Percentiles rank a stretch among this genome's conserved stretches.
Conservation (phyloP, 768 basidiomycete species). For the Auriscalpium orientale region DNA sequence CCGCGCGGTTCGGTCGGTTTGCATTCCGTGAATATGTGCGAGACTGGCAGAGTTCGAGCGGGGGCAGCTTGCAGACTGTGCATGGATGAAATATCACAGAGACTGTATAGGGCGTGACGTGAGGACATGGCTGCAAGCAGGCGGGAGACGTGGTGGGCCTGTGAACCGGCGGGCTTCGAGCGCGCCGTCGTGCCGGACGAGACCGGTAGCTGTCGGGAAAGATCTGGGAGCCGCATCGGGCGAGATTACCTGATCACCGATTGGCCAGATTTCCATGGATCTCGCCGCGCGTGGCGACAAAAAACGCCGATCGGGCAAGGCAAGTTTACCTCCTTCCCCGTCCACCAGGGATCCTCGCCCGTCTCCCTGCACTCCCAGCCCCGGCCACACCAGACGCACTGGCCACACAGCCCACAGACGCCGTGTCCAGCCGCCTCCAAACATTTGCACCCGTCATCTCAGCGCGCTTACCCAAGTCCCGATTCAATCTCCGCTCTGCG, state of each 20-base stretch:
- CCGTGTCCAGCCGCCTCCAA: neutral
- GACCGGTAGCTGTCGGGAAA: slow-evolving; percentile 6
- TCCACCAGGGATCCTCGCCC: slow-evolving; percentile 1
- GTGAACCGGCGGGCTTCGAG: neutral
- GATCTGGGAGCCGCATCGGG: slow-evolving; percentile 16
- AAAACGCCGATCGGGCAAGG: slow-evolving; percentile 18
- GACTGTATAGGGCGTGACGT: no score
- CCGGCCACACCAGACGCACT: neutral
- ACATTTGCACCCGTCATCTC: no score
- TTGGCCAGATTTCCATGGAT: slow-evolving; percentile 16
- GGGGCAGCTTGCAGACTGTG: no score
- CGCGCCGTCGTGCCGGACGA: slow-evolving; percentile 9
- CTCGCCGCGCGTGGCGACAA: slow-evolving; percentile 14
- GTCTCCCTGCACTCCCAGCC: neutral
- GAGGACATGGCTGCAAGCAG: no score
- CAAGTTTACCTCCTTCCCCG: neutral
- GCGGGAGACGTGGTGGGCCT: slow-evolving; percentile 7
- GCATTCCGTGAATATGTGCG: no score
- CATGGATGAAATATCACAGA: no score
- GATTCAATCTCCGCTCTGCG: slow-evolving; percentile 16
- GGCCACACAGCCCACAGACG: neutral
- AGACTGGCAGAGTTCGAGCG: no score
- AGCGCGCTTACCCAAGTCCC: neutral
- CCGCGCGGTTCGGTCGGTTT: no score
- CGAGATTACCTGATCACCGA: slow-evolving; percentile 17